Percentiles rank a stretch among this genome's conserved stretches.
These are phyloP conservation scores for Colletotrichum sojae DNA, from an alignment of 2,329 filamentous ascomycete species.

Conservation along the genomic window DNA sequence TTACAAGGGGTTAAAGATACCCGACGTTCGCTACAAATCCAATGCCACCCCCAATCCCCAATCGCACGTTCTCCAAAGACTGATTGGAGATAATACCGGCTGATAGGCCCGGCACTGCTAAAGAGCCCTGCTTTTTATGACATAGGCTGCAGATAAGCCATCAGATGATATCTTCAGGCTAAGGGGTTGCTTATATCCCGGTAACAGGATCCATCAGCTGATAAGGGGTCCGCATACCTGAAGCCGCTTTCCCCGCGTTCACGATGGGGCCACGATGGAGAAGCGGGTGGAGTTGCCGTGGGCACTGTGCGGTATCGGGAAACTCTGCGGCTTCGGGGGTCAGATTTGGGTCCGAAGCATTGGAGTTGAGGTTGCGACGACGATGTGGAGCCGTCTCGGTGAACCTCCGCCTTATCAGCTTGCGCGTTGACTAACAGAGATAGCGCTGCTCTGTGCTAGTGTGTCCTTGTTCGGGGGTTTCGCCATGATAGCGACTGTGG, in stretches of 20 bases:
- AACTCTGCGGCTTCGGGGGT: constrained; percentile 2
- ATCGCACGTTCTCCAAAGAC: neutral
- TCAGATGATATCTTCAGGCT: constrained; percentile 5
- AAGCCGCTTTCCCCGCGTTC: constrained; percentile 30
- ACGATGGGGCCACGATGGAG: constrained; percentile 14
- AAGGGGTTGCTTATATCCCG: constrained; percentile 19
- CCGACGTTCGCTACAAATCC: neutral
- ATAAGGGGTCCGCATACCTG: constrained; percentile 17
- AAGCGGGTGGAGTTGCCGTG: constrained; percentile 31
- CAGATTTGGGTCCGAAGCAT: constrained; percentile 20
- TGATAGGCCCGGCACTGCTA: constrained; percentile 8
- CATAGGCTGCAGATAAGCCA: constrained; percentile 33
- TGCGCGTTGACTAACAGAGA: constrained; percentile 37
- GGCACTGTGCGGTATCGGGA: constrained; percentile 18
- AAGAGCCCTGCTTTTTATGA: neutral
- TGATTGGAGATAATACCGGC: neutral
- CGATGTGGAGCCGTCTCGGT: constrained; percentile 31
- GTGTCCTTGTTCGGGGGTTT: constrained; percentile 19
- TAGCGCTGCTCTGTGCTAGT: constrained; percentile 18
- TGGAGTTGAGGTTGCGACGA: neutral
- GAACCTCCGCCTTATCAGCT: constrained; percentile 41
- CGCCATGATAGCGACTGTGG: constrained; percentile 27
- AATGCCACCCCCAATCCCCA: too few relatives aligned
- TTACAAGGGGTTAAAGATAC: constrained; percentile 7
- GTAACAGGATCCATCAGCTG: constrained; percentile 20